phyloP scores from a whole-genome alignment of 306 rosid genomes.

The Lithocarpus polystachyus region DNA sequence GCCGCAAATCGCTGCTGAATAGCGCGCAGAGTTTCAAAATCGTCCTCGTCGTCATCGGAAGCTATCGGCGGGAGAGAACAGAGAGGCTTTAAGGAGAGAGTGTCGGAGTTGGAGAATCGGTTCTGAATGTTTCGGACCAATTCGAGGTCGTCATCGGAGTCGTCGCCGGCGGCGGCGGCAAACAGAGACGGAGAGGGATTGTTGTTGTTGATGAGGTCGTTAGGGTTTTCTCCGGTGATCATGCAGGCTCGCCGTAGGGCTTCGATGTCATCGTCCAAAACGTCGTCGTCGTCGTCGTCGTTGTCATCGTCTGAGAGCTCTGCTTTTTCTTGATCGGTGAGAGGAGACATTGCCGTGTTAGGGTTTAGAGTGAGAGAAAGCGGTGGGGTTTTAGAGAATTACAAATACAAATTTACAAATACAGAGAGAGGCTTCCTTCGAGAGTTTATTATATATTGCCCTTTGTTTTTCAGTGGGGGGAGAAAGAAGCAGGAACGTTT shows the following conservation, averaged over 20 bases:
- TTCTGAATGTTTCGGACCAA: conserved; percentile 45
- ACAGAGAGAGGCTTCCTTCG: too few relatives aligned
- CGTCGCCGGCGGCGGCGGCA: background rate
- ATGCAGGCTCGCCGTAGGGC: conserved; percentile 64
- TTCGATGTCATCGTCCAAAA: conserved; percentile 61
- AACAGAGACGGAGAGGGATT: background rate
- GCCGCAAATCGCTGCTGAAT: conserved; percentile 53
- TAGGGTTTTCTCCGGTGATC: conserved; percentile 30
- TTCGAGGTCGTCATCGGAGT: conserved; percentile 37
- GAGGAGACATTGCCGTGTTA: conserved; percentile 34
- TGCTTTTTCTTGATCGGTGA: conserved; percentile 25
- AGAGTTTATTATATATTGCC: too few relatives aligned
- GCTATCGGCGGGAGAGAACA: conserved; percentile 31
- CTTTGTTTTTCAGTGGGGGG: too few relatives aligned
- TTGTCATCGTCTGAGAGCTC: conserved; percentile 20
- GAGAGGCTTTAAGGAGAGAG: conserved; percentile 32
- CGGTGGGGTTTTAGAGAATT: background rate
- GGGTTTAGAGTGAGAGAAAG: background rate
- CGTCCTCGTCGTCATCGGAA: conserved; percentile 66
- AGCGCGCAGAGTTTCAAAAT: conserved; percentile 54
- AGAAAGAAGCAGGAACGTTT: too few relatives aligned
- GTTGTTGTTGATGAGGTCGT: background rate
- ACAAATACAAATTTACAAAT: too few relatives aligned
- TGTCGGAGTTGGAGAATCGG: conserved; percentile 39
- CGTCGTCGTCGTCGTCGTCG: conserved; percentile 32